Evolutionary conservation across 177 flowering plant species (phyloP).

Genomic region (Vitis hybrid): DNA sequence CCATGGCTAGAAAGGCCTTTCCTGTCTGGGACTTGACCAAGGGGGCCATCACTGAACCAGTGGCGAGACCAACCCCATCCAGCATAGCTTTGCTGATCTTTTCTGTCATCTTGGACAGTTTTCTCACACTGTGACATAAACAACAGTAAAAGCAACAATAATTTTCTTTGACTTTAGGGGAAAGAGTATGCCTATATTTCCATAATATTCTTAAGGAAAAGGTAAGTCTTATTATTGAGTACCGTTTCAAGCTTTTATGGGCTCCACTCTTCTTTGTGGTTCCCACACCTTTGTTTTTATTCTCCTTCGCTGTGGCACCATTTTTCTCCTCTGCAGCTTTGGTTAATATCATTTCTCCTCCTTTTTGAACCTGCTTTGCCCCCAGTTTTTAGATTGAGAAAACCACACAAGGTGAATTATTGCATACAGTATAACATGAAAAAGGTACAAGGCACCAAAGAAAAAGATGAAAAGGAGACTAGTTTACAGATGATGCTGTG

Average conservation of each 20-base stretch:
- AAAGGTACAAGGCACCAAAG: too few species aligned
- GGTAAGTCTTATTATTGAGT: constrained; percentile 3
- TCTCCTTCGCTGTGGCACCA: constrained; percentile 7
- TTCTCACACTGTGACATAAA: constrained; percentile 50
- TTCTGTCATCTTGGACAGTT: constrained; percentile 76
- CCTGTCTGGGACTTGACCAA: constrained; percentile 70
- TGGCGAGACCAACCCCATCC: constrained; percentile 49
- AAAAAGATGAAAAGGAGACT: too few species aligned
- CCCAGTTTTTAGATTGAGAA: not conserved
- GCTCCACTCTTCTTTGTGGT: constrained; percentile 37
- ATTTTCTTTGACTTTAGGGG: not conserved
- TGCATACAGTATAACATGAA: too few species aligned
- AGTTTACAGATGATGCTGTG: too few species aligned
- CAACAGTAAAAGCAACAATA: not conserved
- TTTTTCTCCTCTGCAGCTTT: constrained; percentile 31
- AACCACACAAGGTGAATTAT: too few species aligned
- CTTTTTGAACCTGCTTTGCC: constrained; percentile 61
- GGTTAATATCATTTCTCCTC: constrained; percentile 58
- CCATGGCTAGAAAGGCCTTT: constrained; percentile 55
- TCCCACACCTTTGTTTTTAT: constrained; percentile 15
- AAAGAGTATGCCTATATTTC: not conserved
- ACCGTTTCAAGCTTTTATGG: constrained; percentile 71
- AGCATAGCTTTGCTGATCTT: constrained; percentile 71
- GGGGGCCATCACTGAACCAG: constrained; percentile 61
- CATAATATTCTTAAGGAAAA: not conserved